phyloP scores from a whole-genome alignment of 192 early-diverging fungal species.

The Phycomyces nitens region DNA sequence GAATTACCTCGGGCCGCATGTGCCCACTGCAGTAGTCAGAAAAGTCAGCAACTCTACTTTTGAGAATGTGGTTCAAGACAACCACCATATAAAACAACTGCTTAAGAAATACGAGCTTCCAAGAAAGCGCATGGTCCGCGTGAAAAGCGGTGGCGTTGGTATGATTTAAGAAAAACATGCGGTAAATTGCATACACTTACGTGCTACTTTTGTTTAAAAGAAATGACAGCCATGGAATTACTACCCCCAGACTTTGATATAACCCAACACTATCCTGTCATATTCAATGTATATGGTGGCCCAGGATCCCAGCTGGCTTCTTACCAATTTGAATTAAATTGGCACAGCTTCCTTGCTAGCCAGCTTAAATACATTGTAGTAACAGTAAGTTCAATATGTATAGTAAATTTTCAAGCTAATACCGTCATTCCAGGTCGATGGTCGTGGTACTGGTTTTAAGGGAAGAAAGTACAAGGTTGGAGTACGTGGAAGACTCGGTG shows the following conservation, averaged over 20 bases:
- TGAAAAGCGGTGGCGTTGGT: conserved; percentile 36
- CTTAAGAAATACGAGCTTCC: conserved; percentile 62
- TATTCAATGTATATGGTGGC: conserved; percentile 88
- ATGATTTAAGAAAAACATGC: conserved; percentile 7
- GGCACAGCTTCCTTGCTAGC: conserved; percentile 64
- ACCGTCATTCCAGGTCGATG: conserved; percentile 55
- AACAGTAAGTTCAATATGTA: conserved; percentile 24
- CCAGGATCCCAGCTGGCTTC: conserved; percentile 83
- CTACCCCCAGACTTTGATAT: conserved; percentile 78
- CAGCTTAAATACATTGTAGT: conserved; percentile 66
- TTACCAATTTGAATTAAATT: conserved; percentile 64
- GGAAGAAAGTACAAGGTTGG: conserved; percentile 77
- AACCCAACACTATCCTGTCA: conserved; percentile 74
- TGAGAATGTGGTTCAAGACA: conserved; percentile 54
- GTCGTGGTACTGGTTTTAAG: conserved; percentile 84
- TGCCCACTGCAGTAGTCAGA: conserved; percentile 73
- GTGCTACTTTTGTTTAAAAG: too few relatives aligned
- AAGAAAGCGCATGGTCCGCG: conserved; percentile 31
- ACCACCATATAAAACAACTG: conserved; percentile 41
- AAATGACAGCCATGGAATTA: conserved; percentile 77
- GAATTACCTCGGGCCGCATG: conserved; percentile 77
- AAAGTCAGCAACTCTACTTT: conserved; percentile 51
- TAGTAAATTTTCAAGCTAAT: conserved; percentile 29
- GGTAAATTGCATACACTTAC: not conserved
- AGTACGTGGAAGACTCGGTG: conserved; percentile 77